These are phyloP conservation scores for Spergularia azorica DNA, from an alignment of 179 eudicot species.

Conservation along the genomic window DNA sequence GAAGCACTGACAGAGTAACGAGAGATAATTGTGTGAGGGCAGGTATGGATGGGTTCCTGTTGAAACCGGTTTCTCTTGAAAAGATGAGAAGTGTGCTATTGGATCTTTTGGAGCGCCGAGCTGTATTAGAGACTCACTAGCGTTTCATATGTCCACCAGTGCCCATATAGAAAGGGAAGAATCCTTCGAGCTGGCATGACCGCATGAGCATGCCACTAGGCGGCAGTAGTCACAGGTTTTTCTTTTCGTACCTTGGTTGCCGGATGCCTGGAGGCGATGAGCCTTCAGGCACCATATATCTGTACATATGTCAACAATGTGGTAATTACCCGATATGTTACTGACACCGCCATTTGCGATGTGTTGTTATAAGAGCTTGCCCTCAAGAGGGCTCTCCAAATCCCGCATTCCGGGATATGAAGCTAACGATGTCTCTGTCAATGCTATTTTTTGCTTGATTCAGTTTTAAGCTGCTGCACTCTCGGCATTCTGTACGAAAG, in stretches of 20 bases:
- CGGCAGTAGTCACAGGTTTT: neutral
- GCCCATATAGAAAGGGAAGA: neutral
- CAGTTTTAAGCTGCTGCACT: neutral
- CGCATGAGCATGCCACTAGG: neutral
- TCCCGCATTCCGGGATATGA: neutral
- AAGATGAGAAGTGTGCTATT: constrained; percentile 74
- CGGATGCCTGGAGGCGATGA: neutral
- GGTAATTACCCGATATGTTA: neutral
- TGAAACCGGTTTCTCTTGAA: constrained; percentile 86
- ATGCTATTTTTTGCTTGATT: neutral
- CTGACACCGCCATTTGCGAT: neutral
- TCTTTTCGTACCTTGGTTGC: neutral
- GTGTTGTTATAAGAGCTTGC: neutral
- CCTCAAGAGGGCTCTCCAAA: neutral
- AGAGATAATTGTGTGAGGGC: constrained; percentile 67
- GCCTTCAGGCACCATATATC: neutral
- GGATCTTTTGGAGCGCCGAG: constrained; percentile 65
- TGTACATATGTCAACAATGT: neutral
- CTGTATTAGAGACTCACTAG: constrained; percentile 35
- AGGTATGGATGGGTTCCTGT: constrained; percentile 75
- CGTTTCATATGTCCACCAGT: neutral
- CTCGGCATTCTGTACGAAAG: neutral
- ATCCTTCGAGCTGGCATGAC: neutral
- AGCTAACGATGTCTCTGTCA: neutral
- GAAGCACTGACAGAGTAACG: constrained; percentile 54